Evolutionary conservation across 208 protist species (phyloP), one percentile per base, ranked within the genome.

Genomic region (Trypanosoma conorhini): DNA sequence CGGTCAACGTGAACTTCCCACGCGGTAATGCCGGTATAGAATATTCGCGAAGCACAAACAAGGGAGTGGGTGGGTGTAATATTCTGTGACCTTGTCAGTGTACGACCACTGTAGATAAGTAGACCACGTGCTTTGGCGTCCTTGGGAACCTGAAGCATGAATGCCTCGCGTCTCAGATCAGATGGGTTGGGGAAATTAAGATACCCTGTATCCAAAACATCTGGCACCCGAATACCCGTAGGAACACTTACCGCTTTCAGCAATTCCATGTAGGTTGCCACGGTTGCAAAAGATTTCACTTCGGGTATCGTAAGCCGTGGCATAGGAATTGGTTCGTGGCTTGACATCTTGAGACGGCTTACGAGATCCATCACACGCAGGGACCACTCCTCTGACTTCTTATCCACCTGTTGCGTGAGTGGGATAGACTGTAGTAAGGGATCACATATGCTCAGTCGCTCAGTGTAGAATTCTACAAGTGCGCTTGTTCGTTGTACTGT

Each of bases 1-100:
- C 67, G 60, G 56, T 79, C 74, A 5, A 74, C 38, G 28, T 69
- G 74, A 46, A 79, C 74, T 42, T 74, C 67, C 74, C 74, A 79
- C 28, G 67, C 46, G 1, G 74, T 68, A 12, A 73, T 38, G 10
- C 74, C 74, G 0, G 50, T 69, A 44, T 73, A 74, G 33, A 79
- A 69, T 19, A 64, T 48, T n/a, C 42, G 74, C 22, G 74, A 74
- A 21, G 59, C 67, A 58, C 56, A 70, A 3, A 79, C 67, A 60
- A 79, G 67, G 0, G 46, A n/a, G 42, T 79, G 74, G 3, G 46
- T 22, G 10, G 74, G 65, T 19, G 30, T 64, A 13, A 68, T 40
- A n/a, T 64, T 40, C 26, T 46, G 51, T 15, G 67, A 59, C 17
- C 74, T 42, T 8, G 74, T 79, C n/a, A 79, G 22, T 31, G 74